Base-by-base conservation (phyloP, 495 filamentous ascomycete genomes). In the Emericellopsis terricola region DNA sequence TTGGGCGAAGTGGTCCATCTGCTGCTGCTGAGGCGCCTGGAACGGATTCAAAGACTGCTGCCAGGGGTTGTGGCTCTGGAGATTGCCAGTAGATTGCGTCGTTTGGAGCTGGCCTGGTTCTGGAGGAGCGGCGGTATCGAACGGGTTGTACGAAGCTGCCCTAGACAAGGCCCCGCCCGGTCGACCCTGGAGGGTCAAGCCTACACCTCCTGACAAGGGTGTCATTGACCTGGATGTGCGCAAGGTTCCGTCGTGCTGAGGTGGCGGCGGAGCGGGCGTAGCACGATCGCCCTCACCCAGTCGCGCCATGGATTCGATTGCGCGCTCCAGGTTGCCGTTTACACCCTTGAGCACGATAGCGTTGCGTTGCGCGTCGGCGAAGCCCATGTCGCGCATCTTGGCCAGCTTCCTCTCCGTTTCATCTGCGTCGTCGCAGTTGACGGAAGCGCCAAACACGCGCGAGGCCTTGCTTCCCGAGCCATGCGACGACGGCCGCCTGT, bases 321-420 rank as follows among this genome's bases (percentile, higher is more conserved):
- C 65, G 46, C 74, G 78, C 37, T 92, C 79, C 27, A 97, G 42
- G 45, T 91, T 85, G 2, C 91, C 89, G 38, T 73, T 65, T 5
- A 85, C 60, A 8, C 78, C 76, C 38, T 81, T 79, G 17, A 97
- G 55, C 16, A 94, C 74, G 35, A 74, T 71, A 9, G 70, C 56
- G 42, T 91, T 96, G 29, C 78, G 68, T 39, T 73, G 75, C 23
- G 87, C 78, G 48, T 97, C 83, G 20, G 51, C 64, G 45, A 97
- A 97, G 1, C 89, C 89, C 89, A 96, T 94, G 35, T 93, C 83
- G 31, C 72, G 68, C 34, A 97, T 59, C 11, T 69, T 73, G 7
- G 68, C 67, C 47, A 97, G 56, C 52, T 94, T 93, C 19, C 63
- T 62, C 19, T 73, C 72, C 26, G 62, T 65, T 20, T 67, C 61